phyloP scores from a whole-genome alignment of 2,329 filamentous ascomycete genomes.

The Didymella segeticola region DNA sequence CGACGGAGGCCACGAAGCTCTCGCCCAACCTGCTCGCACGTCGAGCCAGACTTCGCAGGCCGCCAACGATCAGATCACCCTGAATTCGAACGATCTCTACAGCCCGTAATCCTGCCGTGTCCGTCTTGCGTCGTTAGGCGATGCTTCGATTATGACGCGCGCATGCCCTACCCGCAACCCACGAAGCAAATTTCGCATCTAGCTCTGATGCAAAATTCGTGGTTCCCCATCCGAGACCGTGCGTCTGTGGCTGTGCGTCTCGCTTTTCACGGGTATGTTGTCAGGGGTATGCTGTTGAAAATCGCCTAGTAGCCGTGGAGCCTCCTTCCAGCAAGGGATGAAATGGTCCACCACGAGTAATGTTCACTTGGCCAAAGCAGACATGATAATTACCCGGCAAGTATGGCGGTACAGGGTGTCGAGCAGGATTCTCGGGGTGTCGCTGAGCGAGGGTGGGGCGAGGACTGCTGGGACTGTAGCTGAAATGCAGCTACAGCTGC shows the following conservation, averaged over 20 bases:
- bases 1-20: not conserved
- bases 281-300: not conserved
- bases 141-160: not conserved
- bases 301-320: conserved; percentile 1
- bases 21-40: not conserved
- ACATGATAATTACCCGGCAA: not conserved
- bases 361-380: not conserved
- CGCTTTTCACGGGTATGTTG: not conserved
- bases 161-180: not conserved
- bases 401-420: not conserved
- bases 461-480: not conserved
- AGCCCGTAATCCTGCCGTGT: not conserved
- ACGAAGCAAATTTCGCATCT: not conserved
- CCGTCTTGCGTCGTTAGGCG: not conserved
- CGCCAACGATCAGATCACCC: not conserved
- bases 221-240: conserved; percentile 16
- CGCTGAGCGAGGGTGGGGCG: not conserved
- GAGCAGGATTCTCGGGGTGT: not conserved
- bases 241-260: conserved; percentile 11
- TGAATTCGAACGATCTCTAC: not conserved
- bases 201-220: conserved; percentile 5
- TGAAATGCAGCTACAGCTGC: not conserved
- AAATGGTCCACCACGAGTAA: conserved; percentile 4
- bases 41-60: not conserved
- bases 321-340: conserved; percentile 1